Conservation (phyloP, 129 eudicot genomes). For the Oenanthe sinensis region DNA sequence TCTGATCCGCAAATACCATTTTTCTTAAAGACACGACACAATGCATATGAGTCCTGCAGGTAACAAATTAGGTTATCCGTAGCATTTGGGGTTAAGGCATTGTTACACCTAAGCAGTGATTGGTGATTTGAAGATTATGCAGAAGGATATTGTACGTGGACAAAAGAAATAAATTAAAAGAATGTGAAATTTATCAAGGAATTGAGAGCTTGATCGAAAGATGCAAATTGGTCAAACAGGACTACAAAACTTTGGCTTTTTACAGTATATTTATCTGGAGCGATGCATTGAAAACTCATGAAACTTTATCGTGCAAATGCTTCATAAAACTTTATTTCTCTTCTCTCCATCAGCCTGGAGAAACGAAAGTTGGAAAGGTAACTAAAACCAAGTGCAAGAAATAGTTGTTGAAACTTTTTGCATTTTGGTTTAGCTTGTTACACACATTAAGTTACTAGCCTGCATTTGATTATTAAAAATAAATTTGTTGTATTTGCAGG, state of each 20-base stretch:
- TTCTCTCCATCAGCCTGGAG: background rate
- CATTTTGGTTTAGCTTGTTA: background rate
- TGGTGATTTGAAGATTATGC: background rate
- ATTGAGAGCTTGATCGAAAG: background rate
- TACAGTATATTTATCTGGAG: background rate
- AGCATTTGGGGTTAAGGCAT: background rate
- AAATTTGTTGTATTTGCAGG: no score
- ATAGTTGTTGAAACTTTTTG: background rate
- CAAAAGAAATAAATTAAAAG: background rate
- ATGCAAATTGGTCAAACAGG: background rate
- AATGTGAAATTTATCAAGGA: background rate
- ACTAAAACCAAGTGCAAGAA: background rate
- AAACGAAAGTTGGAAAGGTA: background rate
- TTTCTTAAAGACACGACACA: slow-evolving; percentile 89
- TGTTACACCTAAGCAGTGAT: background rate
- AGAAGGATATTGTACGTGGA: background rate
- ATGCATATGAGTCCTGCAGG: slow-evolving; percentile 73
- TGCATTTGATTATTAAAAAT: no score
- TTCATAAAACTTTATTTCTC: background rate
- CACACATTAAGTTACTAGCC: no score
- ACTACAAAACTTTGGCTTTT: background rate
- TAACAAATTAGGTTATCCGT: background rate
- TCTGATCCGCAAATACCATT: slow-evolving; percentile 65
- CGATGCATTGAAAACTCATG: background rate
- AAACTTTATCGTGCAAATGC: background rate